Conservation (phyloP, 306 rosid species). For the Cucumis sativus region Cucumber_9930_V3 NC_026657.2:28770001-28770500, state of each 20-base stretch:
- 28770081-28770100: slow-evolving; percentile 22
- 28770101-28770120: slow-evolving; percentile 38
- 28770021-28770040: slow-evolving; percentile 20
- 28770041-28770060: slow-evolving; percentile 20
- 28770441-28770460: neutral
- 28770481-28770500: slow-evolving; percentile 21
- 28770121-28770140: slow-evolving; percentile 19
- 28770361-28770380: neutral
- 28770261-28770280: slow-evolving; percentile 13
- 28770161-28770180: slow-evolving; percentile 1
- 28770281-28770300: slow-evolving; percentile 10
- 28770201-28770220: slow-evolving; percentile 21
- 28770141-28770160: slow-evolving; percentile 6
- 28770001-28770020: slow-evolving; percentile 14
- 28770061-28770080: slow-evolving; percentile 28
- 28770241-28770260: slow-evolving; percentile 13
- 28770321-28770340: slow-evolving; percentile 10
- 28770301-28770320: neutral
- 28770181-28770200: accelerated
- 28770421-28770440: slow-evolving; percentile 11
- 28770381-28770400: slow-evolving; percentile 16
- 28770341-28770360: slow-evolving; percentile 16
- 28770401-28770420: neutral
- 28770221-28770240: slow-evolving; percentile 12
- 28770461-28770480: slow-evolving; percentile 40